Base-by-base conservation (phyloP, 306 rosid genomes). In the Prunus fruticosa region DNA sequence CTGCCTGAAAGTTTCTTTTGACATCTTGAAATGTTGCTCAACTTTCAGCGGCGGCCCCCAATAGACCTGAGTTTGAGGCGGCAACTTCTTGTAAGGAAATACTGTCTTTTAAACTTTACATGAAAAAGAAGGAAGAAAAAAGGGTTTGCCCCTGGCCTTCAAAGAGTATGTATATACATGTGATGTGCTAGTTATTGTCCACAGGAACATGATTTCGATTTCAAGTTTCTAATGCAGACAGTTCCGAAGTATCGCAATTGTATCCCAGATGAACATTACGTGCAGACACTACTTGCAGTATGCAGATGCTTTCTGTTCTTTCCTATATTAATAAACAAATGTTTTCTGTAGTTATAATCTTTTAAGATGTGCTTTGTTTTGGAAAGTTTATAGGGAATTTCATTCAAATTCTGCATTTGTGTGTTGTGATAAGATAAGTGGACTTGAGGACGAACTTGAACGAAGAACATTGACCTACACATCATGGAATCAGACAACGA, bases 381-480 rank as follows among this genome's bases (percentile, higher is more conserved):
- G 13, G 14, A n/a, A 53, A 32, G 25, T n/a, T 30, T 30, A 19
- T 11, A 4, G 14, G 64, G 49, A 11, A 38, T 5, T 15, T 47
- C 51, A 11, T 61, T 47, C 25, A 2, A 16, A 16, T 22, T 57
- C 49, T 64, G 47, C 23, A n/a, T 64, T 45, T 75, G 46, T 72
- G 49, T 65, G 18, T 56, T 34, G 47, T 63, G 19, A 28, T 43
- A 25, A 83, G 84, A 76, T 79, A 72, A 79, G 61, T 6, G 73
- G 79, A n/a, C 67, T 70, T 30, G 81, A 79, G 8, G 32, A 57
- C 0, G 81, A 83, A 76, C 72, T 79, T 9, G 84, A 83, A 60
- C 69, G 41, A 66, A 57, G 86, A 79, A 27, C 81, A 60, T 47
- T 83, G 76, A 83, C 84, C 13, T 79, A 83, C 75, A 34, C 81